phyloP scores from a whole-genome alignment of 805 yeast genomes.

The Cyberlindnera euphorbiae region DNA sequence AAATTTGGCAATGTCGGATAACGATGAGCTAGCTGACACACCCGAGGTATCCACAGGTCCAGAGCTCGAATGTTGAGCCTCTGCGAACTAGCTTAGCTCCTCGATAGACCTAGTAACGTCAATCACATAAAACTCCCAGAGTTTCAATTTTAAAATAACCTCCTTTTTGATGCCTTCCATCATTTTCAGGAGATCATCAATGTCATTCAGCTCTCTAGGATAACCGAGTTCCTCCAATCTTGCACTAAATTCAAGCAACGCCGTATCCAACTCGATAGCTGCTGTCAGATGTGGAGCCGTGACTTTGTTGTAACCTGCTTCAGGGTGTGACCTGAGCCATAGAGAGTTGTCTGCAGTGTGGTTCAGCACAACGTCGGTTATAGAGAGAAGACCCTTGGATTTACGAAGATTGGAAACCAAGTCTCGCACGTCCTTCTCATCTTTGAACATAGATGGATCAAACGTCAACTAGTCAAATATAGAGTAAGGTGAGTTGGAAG shows the following conservation, averaged over 20 bases:
- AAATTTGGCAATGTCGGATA: conserved; percentile 43
- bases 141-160: conserved; percentile 58
- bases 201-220: conserved; percentile 49
- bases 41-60: too few species aligned
- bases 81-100: too few species aligned
- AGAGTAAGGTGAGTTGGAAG: conserved; percentile 89
- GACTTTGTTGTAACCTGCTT: conserved; percentile 76
- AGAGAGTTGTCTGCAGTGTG: conserved; percentile 89
- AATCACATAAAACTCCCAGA: conserved; percentile 88
- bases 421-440: conserved; percentile 46
- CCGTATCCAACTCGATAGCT: conserved; percentile 79
- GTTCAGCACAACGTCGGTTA: conserved; percentile 91
- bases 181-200: conserved; percentile 52
- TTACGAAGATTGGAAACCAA: conserved; percentile 47
- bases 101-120: conserved; percentile 52
- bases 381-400: conserved; percentile 59
- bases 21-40: too few species aligned
- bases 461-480: conserved; percentile 79
- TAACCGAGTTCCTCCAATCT: conserved; percentile 52
- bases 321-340: conserved; percentile 87
- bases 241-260: conserved; percentile 60
- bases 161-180: conserved; percentile 66
- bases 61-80: too few species aligned
- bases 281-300: conserved; percentile 87
- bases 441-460: conserved; percentile 61